Evolutionary conservation across 1,284 basidiomycete species (phyloP).

Genomic region (Sanghuangporus sanghuang): DNA sequence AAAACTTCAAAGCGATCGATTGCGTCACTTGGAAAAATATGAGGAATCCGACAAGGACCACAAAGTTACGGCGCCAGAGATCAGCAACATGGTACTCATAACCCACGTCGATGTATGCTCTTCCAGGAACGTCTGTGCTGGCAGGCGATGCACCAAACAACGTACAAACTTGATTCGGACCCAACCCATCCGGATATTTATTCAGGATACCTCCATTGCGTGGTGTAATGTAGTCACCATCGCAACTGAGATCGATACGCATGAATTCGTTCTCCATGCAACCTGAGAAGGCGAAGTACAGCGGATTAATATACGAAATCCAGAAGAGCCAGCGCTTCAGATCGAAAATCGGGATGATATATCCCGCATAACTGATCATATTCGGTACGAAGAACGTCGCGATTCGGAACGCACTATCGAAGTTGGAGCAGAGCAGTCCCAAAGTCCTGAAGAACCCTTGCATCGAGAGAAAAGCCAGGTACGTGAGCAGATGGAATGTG

Average conservation of each 20-base stretch:
- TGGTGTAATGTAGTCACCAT: slow-evolving; percentile 66
- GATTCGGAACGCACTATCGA: slow-evolving; percentile 58
- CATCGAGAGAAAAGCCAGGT: slow-evolving; percentile 56
- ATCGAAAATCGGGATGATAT: slow-evolving; percentile 64
- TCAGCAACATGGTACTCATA: slow-evolving; percentile 47
- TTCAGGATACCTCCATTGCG: slow-evolving; percentile 57
- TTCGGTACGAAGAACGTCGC: slow-evolving; percentile 60
- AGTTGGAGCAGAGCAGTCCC: slow-evolving; percentile 58
- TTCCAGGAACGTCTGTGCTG: slow-evolving; percentile 42
- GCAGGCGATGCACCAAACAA: slow-evolving; percentile 54
- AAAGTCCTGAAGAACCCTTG: slow-evolving; percentile 74
- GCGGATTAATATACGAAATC: slow-evolving; percentile 77
- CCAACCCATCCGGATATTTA: slow-evolving; percentile 56
- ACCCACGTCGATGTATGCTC: slow-evolving; percentile 53
- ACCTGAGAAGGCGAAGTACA: slow-evolving; percentile 76
- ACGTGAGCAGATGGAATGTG: slow-evolving; percentile 65
- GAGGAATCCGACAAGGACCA: slow-evolving; percentile 58
- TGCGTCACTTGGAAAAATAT: slow-evolving; percentile 64
- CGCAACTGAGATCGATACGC: slow-evolving; percentile 65
- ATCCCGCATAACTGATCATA: slow-evolving; percentile 65
- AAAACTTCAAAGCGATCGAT: slow-evolving; percentile 55
- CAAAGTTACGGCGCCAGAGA: slow-evolving; percentile 57
- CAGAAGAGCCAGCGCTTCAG: slow-evolving; percentile 91
- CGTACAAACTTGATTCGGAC: slow-evolving; percentile 66
- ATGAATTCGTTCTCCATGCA: slow-evolving; percentile 84